phyloP scores from a whole-genome alignment of 768 basidiomycete genomes.

The Boletus tylopilopsis region DNA sequence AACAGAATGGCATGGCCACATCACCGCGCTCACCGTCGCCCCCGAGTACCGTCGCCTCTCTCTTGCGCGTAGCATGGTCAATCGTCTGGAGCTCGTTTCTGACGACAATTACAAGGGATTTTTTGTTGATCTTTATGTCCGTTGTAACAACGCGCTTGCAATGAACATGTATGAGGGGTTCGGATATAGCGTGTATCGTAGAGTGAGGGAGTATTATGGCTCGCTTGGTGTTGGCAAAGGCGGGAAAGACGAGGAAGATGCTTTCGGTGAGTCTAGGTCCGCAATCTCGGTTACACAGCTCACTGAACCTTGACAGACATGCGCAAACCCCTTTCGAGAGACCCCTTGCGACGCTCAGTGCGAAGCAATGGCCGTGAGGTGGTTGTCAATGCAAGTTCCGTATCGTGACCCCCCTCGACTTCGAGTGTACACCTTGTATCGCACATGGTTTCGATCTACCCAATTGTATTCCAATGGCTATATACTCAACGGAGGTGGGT shows the following conservation, averaged over 20 bases:
- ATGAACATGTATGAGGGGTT: conserved; percentile 90
- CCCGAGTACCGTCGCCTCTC: conserved; percentile 89
- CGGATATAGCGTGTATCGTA: conserved; percentile 89
- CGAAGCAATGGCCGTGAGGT: conserved; percentile 71
- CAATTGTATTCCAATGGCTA: conserved; percentile 21
- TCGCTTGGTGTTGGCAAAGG: conserved; percentile 70
- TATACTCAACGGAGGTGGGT: conserved; percentile 43
- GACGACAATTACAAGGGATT: conserved; percentile 76
- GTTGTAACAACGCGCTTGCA: conserved; percentile 81
- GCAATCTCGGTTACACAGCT: not conserved
- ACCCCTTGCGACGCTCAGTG: conserved; percentile 59
- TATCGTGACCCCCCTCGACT: conserved; percentile 28
- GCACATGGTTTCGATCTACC: conserved; percentile 7
- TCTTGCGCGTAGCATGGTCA: conserved; percentile 85
- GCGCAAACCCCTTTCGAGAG: conserved; percentile 71
- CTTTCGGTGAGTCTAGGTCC: conserved; percentile 66
- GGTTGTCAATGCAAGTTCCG: conserved; percentile 46
- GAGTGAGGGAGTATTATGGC: conserved; percentile 89
- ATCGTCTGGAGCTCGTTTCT: conserved; percentile 79
- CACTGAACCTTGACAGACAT: conserved; percentile 40
- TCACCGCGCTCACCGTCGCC: conserved; percentile 92
- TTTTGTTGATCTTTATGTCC: conserved; percentile 96
- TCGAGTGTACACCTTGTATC: conserved; percentile 9
- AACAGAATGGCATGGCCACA: conserved; percentile 87
- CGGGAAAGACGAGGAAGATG: conserved; percentile 84